Base-by-base conservation (phyloP, 2,329 filamentous ascomycete genomes). In the Diaporthe sp. region DNA sequence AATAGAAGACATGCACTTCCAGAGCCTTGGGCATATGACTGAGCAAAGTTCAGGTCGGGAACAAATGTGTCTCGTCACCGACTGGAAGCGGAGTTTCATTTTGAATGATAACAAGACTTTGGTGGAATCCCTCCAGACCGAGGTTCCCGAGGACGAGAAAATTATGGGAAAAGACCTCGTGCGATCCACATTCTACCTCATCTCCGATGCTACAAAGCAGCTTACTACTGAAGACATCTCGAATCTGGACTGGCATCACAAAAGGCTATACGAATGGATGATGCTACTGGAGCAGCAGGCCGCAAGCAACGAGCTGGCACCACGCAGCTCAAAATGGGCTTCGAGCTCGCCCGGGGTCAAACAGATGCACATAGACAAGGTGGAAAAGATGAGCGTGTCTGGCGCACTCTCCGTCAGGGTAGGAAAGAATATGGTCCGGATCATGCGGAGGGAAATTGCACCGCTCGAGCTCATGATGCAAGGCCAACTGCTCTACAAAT, bases 401-500 rank as follows among this genome's bases (percentile, higher is more conserved):
- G 79, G 84, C 51, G 81, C 83, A 68, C 77, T 83, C 22, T 73
- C 80, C 0, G 77, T 79, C 44, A 77, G 78, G 1, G 78, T 83
- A 0, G 80, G 85, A 2, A 80, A 81, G 15, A 77, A 79, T 12
- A 78, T 87, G 15, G 78, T 80, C 1, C 74, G 78, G 8, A 80
- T 86, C 12, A 77, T 86, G n/a, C 76, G 81, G 0, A 81, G 82
- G 6, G 77, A 82, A 60, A 75, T 73, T 20, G 82, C 79, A 12
- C 79, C 83, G 42, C 78, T 86, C 10, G 84, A 86, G 71, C 75
- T 82, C 20, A 79, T 87, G 72, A 80, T 80, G 28, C 77, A 83
- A 37, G 80, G 84, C 47, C 77, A 81, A 42, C 77, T 85, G 58
- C 79, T 87, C 2, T 77, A 81, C 25, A 58, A 78, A 12, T 83